phyloP scores from a whole-genome alignment of 257 asterid species.

The Solanum neorickii region DNA sequence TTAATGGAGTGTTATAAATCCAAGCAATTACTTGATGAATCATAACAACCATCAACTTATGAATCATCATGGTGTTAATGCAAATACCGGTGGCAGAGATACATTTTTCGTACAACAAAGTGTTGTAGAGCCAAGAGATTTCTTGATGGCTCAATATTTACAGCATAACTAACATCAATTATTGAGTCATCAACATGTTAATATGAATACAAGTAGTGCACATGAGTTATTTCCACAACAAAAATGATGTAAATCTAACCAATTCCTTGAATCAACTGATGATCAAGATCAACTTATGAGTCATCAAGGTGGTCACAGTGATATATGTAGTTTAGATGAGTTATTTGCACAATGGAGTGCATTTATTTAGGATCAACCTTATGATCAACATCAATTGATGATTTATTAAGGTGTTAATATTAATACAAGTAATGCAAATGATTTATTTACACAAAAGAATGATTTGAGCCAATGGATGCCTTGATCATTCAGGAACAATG shows the following conservation, averaged over 20 bases:
- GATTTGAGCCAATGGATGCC: constrained; percentile 60
- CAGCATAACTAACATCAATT: not conserved
- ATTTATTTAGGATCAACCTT: too few species aligned
- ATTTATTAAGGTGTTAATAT: too few species aligned
- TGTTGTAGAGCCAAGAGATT: too few species aligned
- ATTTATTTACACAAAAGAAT: constrained; percentile 46
- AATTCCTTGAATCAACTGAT: not conserved
- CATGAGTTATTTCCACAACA: too few species aligned
- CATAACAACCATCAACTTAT: not conserved
- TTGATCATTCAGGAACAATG: not conserved
- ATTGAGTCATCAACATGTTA: constrained; percentile 13
- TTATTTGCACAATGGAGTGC: not conserved
- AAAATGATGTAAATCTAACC: too few species aligned
- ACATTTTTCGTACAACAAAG: constrained; percentile 12
- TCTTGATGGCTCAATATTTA: not conserved
- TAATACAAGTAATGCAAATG: not conserved
- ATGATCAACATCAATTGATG: too few species aligned
- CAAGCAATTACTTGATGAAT: constrained; percentile 37
- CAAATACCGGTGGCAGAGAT: constrained; percentile 35
- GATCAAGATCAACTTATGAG: not conserved
- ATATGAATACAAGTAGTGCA: too few species aligned
- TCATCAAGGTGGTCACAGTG: constrained; percentile 20
- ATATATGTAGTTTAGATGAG: not conserved
- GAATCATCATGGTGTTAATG: constrained; percentile 20
- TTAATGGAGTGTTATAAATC: constrained; percentile 77